A percentile compares a stretch with the other conserved stretches of the same genome.
phyloP scores from a whole-genome alignment of 176 grass and related monocot species.

The Thinopyrum elongatum region DNA sequence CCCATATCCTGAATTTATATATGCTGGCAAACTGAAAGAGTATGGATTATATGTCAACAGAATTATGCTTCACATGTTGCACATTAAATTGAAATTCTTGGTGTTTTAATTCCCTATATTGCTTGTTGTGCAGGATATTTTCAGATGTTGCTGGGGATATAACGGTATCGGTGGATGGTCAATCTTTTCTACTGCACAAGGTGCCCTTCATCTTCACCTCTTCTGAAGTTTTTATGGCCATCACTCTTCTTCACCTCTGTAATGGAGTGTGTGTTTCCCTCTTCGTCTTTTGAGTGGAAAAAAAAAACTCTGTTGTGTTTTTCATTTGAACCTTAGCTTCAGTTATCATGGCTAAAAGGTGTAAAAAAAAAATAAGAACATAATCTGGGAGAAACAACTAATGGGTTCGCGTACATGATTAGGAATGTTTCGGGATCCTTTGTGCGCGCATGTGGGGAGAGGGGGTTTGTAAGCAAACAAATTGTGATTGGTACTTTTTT shows the following conservation, averaged over 20 bases:
- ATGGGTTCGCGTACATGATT: not conserved
- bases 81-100: not conserved
- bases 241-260: not conserved
- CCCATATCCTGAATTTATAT: not conserved
- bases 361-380: not conserved
- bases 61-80: not conserved
- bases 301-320: not conserved
- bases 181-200: conserved; percentile 94
- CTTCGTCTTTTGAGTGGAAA: not conserved
- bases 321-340: not conserved
- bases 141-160: conserved; percentile 92
- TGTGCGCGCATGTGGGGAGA: too few relatives aligned
- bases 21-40: not conserved
- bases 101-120: not conserved
- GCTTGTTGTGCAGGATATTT: conserved; percentile 75
- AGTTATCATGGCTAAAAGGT: not conserved
- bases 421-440: too few relatives aligned
- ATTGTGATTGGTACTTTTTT: not conserved
- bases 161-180: conserved; percentile 65
- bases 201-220: conserved; percentile 17
- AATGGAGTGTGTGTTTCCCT: not conserved
- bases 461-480: too few relatives aligned
- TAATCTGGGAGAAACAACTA: not conserved
- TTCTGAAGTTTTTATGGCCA: not conserved
- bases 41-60: not conserved